Evolutionary conservation across 352 stramenopile species (phyloP).

Genomic region (Phytophthora ramorum): DNA sequence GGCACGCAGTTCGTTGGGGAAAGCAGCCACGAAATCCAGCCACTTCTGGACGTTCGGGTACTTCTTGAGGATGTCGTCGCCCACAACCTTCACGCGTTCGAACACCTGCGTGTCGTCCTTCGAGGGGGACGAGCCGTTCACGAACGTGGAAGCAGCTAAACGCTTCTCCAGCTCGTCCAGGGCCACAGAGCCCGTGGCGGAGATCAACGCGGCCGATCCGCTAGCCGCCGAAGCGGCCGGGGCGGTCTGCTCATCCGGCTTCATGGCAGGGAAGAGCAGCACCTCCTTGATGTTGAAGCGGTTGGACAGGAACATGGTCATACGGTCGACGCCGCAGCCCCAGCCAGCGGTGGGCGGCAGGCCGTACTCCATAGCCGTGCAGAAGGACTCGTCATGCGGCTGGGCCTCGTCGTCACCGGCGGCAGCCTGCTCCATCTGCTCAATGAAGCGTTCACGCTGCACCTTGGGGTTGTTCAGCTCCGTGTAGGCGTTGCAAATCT

Average conservation of each 20-base stretch:
- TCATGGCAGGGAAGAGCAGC: slow-evolving; percentile 99
- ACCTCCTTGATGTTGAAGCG: slow-evolving; percentile 98
- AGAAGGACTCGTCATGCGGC: slow-evolving; percentile 96
- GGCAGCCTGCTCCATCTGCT: slow-evolving; percentile 83
- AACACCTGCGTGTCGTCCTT: slow-evolving; percentile 75
- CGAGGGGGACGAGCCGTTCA: slow-evolving; percentile 73
- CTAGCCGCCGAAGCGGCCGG: slow-evolving; percentile 18
- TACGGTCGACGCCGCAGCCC: slow-evolving; percentile 97
- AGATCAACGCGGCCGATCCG: slow-evolving; percentile 29
- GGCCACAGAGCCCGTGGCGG: slow-evolving; percentile 48
- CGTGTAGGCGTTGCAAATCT: slow-evolving; percentile 99
- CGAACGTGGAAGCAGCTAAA: slow-evolving; percentile 61
- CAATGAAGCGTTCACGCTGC: slow-evolving; percentile 84
- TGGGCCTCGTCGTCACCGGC: slow-evolving; percentile 87
- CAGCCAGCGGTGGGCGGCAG: slow-evolving; percentile 97
- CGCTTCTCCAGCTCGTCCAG: slow-evolving; percentile 76
- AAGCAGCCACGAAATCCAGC: slow-evolving; percentile 74
- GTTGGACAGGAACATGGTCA: slow-evolving; percentile 98
- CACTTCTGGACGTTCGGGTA: slow-evolving; percentile 83
- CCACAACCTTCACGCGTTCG: slow-evolving; percentile 81
- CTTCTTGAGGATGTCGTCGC: slow-evolving; percentile 76
- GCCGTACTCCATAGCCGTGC: slow-evolving; percentile 95
- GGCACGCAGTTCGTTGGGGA: slow-evolving; percentile 75
- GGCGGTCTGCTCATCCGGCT: slow-evolving; percentile 89
- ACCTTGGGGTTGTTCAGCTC: slow-evolving; percentile 98